Base-by-base conservation (phyloP, 495 filamentous ascomycete species). In the Thermochaetoides thermophila region DNA sequence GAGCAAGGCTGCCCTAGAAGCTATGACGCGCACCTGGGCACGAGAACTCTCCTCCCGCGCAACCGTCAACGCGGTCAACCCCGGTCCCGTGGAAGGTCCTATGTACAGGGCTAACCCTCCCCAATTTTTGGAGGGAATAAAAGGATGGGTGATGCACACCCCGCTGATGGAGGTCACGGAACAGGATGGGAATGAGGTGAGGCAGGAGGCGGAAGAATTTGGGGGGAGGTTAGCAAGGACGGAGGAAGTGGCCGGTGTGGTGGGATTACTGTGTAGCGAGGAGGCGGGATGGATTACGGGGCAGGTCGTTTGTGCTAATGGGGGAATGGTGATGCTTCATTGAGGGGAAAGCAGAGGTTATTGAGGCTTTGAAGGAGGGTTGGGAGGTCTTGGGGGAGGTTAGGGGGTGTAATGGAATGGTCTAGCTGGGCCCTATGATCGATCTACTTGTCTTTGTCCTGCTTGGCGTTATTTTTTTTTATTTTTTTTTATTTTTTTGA, bases 21-120 rank as follows among this genome's bases (percentile, higher is more conserved):
- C 78, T n/a, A 89, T 93, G 84, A 92, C 84, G 8, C 66, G 86
- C 7, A 84, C 81, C 2, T 95, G 85, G 86, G 63, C 75, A 0
- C 66, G 81, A 13, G 86, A 95, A 57, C 59, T 95, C 22, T 63
- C 73, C 2, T 78, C 89, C 50, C 60, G 73, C 6, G 69, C 67
- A 0, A 95, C 85, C 0, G 84, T 92, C 23, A 95, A 93, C 49
- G 73, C 78, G 0, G 64, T 95, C 23, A 95, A 93, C 57, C 86
- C 85, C 0, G 85, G 86, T 0, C 84, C 85, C 0, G 84, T 89
- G 0, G 69, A 74, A 30, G 84, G 81, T 5, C 82, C 86, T 35
- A 89, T 71, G 66, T 69, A 61, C 38, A 51, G 42, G 32, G 31
- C 44, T 11, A 67, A 59, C 29, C 46, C 51, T 0, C 32, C 43